A percentile compares a stretch with the other conserved stretches of the same genome.
Conservation (phyloP, 345 rosid genomes). For the Eucalyptus pauciflora region DNA sequence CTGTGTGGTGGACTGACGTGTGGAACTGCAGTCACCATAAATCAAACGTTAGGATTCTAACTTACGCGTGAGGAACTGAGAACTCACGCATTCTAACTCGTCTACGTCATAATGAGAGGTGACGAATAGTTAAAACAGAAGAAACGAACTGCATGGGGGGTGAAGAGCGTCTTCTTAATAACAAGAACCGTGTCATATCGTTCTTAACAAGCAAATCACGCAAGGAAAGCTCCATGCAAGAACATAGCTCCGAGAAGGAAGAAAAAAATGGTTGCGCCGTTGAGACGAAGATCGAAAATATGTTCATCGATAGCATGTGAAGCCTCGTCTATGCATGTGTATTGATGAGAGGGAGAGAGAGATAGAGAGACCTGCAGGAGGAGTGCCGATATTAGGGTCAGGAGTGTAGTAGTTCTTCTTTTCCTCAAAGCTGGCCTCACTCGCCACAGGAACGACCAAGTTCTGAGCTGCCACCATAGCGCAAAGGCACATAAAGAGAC, state of each 20-base stretch:
- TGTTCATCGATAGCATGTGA: neutral
- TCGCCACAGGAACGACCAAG: conserved; percentile 24
- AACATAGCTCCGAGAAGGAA: neutral
- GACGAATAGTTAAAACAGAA: neutral
- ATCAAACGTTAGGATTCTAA: neutral
- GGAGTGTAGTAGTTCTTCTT: conserved; percentile 53
- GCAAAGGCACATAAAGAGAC: conserved; percentile 19
- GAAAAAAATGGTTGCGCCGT: neutral
- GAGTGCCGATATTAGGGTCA: conserved; percentile 42
- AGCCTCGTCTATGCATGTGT: neutral
- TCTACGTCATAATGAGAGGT: neutral
- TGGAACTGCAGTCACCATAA: conserved; percentile 20
- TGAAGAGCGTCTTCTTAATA: neutral
- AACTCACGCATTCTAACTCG: neutral
- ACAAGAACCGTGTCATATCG: neutral
- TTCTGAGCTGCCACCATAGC: conserved; percentile 33
- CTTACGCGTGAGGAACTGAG: neutral
- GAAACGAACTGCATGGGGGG: neutral
- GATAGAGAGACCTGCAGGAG: conserved; percentile 24
- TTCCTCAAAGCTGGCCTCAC: conserved; percentile 28
- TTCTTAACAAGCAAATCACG: neutral
- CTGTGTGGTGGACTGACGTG: conserved; percentile 1
- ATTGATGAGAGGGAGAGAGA: neutral
- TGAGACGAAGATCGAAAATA: neutral
- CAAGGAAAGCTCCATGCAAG: neutral